Percentiles rank a stretch among this genome's conserved stretches.
These are phyloP conservation scores for Lodderomyces orthopsilosis DNA, from an alignment of 1,139 yeast species.

Conservation along the genomic window DNA sequence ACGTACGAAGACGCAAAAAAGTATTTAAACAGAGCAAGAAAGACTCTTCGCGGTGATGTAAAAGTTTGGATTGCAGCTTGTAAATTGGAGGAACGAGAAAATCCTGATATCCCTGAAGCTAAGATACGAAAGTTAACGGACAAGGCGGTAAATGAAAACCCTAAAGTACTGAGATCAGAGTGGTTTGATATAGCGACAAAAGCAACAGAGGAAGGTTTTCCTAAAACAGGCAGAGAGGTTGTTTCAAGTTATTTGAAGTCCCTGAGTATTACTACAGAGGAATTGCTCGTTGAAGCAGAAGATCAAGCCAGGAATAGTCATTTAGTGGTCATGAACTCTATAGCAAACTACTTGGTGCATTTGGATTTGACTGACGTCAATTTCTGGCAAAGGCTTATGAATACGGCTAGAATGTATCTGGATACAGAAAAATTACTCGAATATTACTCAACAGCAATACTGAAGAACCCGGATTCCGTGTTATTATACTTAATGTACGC, in stretches of 20 bases:
- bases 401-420: slow-evolving; percentile 38
- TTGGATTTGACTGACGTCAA: slow-evolving; percentile 47
- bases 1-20: slow-evolving; percentile 50
- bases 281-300: slow-evolving; percentile 34
- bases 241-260: slow-evolving; percentile 22
- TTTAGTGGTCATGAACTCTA: slow-evolving; percentile 39
- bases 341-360: slow-evolving; percentile 48
- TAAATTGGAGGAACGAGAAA: slow-evolving; percentile 62
- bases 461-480: slow-evolving; percentile 46
- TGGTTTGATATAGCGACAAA: slow-evolving; percentile 46
- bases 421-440: slow-evolving; percentile 34
- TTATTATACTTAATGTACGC: slow-evolving; percentile 68
- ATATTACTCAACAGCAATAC: slow-evolving; percentile 52
- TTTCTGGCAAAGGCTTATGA: slow-evolving; percentile 56
- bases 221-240: slow-evolving; percentile 39
- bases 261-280: slow-evolving; percentile 23
- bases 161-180: slow-evolving; percentile 16
- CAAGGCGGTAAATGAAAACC: slow-evolving; percentile 49
- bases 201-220: slow-evolving; percentile 37
- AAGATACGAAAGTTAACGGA: slow-evolving; percentile 44
- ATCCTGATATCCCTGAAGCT: slow-evolving; percentile 27
- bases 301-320: slow-evolving; percentile 24
- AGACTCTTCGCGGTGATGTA: slow-evolving; percentile 47
- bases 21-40: slow-evolving; percentile 59
- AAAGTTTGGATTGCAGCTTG: slow-evolving; percentile 73